A percentile compares a stretch with the other conserved stretches of the same genome.
Evolutionary conservation across 2,329 filamentous ascomycete species (phyloP).

Genomic region (Ophiostoma sp.): DNA sequence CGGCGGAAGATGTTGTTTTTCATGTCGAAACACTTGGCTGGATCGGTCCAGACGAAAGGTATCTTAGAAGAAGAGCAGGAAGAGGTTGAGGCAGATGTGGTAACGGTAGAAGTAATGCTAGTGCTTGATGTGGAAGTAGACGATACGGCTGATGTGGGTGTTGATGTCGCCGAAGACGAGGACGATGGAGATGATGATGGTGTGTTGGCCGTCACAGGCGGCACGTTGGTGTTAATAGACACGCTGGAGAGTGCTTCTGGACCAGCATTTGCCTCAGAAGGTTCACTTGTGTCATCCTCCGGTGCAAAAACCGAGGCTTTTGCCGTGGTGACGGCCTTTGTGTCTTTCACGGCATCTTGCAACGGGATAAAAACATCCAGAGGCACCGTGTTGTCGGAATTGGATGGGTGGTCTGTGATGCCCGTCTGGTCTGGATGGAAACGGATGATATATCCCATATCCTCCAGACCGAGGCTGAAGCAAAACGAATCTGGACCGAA

Average conservation of each 20-base stretch:
- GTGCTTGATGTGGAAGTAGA: neutral
- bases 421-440: neutral
- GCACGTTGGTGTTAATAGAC: neutral
- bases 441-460: neutral
- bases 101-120: neutral
- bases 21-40: neutral
- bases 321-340: neutral
- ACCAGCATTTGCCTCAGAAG: neutral
- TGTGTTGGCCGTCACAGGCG: neutral
- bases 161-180: neutral
- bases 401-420: neutral
- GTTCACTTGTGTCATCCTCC: neutral
- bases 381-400: neutral
- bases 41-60: neutral
- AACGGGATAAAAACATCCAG: too few relatives aligned
- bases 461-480: neutral
- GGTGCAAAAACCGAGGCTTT: neutral
- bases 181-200: neutral
- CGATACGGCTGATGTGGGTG: neutral
- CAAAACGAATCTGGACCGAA: neutral
- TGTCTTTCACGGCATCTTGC: neutral
- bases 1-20: neutral
- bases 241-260: neutral
- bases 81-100: neutral
- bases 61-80: neutral